These are phyloP conservation scores for Solanum habrochaites DNA, from an alignment of 257 asterid species.

Conservation along the genomic window DNA sequence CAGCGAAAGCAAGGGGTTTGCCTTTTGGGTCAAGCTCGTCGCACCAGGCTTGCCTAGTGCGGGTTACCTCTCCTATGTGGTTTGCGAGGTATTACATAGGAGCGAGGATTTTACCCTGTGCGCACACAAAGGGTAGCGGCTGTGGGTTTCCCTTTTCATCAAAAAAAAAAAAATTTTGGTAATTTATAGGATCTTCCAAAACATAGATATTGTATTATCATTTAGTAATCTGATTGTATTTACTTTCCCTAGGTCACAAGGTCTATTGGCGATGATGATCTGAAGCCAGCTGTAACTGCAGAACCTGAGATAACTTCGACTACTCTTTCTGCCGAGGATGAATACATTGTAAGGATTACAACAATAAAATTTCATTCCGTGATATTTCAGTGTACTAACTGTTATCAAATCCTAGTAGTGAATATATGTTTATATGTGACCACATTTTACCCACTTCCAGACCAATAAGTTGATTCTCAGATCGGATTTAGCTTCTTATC, in stretches of 20 bases:
- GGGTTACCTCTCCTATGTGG: too few relatives aligned
- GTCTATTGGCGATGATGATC: slow-evolving; percentile 94
- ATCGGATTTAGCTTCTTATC: not conserved
- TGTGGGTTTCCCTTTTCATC: too few relatives aligned
- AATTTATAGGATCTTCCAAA: not conserved
- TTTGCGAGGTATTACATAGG: too few relatives aligned
- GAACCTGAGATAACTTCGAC: slow-evolving; percentile 91
- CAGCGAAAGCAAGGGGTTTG: not conserved
- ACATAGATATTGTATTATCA: not conserved
- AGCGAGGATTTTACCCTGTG: too few relatives aligned
- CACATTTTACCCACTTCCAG: not conserved
- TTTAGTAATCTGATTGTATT: not conserved
- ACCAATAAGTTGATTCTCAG: not conserved
- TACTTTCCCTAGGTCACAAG: slow-evolving; percentile 61
- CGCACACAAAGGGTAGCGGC: too few relatives aligned
- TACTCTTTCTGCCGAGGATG: slow-evolving; percentile 53
- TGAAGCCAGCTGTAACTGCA: slow-evolving; percentile 91
- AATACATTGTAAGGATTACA: slow-evolving; percentile 52
- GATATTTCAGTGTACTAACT: not conserved
- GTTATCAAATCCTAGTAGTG: not conserved
- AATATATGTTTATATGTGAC: not conserved
- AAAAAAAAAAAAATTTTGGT: not conserved
- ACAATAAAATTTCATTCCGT: not conserved
- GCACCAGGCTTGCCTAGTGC: too few relatives aligned
- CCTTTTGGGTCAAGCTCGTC: too few relatives aligned